Evolutionary conservation across 2,329 filamentous ascomycete species (phyloP), one percentile per base, ranked within the genome.

Genomic region (Albifimbria verrucaria): DNA sequence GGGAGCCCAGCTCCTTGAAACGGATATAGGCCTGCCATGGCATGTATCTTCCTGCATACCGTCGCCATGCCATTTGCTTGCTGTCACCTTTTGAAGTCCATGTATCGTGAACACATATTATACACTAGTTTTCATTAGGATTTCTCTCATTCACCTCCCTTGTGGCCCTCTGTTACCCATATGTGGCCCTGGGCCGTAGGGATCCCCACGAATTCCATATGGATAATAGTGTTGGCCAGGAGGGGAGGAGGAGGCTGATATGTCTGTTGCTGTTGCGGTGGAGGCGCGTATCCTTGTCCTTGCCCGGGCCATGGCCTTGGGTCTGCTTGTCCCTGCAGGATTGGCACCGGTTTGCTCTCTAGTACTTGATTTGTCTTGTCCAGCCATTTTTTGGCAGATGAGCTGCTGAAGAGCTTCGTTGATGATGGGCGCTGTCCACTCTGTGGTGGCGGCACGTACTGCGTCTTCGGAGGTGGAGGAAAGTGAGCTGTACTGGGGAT

Each of bases 361-460:
- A 72, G 55, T 12, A 63, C 65, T 45, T 68, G 62, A 22, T 65
- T 65, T 23, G 69, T 71, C 60, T 68, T 72, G 49, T 64, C 66
- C 12, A 72, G 48, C 64, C 68, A 70, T 51, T 66, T 69, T 52
- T 66, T 62, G 2, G 68, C 70, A 18, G 68, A 68, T 28, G 62
- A 63, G 53, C 64, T 63, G 23, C 67, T 65, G 46, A 72, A 68
- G 15, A 70, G 57, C 26, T 63, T 65, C 2, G 51, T 43, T 15
- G 44, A 32, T 28, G 59, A 57, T 11, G 59, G 55, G 21, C 52
- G 52, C 50, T 49, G 24, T 15, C 43, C 43, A 32, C 45, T 46
- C 18, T 52, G 50, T 25, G 64, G 62, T 25, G 52, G 44, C n/a
- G 65, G 66, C 4, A 54, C 55, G 46, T 68, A 68, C 45, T 64